phyloP scores from a whole-genome alignment of 2,329 filamentous ascomycete species.

The Erysiphe pisi region DNA sequence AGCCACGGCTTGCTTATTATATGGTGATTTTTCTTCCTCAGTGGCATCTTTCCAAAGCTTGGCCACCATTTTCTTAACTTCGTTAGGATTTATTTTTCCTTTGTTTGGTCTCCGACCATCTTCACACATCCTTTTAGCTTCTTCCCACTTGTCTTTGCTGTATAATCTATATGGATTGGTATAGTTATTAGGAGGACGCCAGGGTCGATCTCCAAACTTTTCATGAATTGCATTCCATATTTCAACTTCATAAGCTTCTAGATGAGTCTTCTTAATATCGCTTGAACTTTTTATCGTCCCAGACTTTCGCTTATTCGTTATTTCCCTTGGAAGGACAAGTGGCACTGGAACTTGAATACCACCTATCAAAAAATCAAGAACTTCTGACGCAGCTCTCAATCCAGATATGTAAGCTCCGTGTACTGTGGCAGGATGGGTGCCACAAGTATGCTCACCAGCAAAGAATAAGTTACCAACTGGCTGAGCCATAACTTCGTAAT shows the following conservation, averaged over 20 bases:
- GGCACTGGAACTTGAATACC: slow-evolving; percentile 67
- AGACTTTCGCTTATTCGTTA: slow-evolving; percentile 46
- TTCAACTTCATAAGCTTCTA: slow-evolving; percentile 48
- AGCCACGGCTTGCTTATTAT: slow-evolving; percentile 59
- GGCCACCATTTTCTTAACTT: slow-evolving; percentile 74
- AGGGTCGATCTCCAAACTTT: slow-evolving; percentile 62
- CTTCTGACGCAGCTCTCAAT: slow-evolving; percentile 74
- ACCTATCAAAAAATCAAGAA: slow-evolving; percentile 69
- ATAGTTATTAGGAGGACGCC: slow-evolving; percentile 59
- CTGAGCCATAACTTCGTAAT: slow-evolving; percentile 86
- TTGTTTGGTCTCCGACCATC: slow-evolving; percentile 54
- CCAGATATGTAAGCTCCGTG: slow-evolving; percentile 95
- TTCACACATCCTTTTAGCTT: slow-evolving; percentile 49
- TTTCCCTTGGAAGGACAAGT: slow-evolving; percentile 57
- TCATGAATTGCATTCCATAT: slow-evolving; percentile 45
- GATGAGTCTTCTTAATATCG: slow-evolving; percentile 44
- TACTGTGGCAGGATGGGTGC: slow-evolving; percentile 90
- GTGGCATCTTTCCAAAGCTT: slow-evolving; percentile 79
- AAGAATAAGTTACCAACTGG: slow-evolving; percentile 83
- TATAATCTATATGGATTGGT: slow-evolving; percentile 84
- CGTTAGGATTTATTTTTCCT: slow-evolving; percentile 59
- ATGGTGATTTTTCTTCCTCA: slow-evolving; percentile 62
- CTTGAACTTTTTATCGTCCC: slow-evolving; percentile 37
- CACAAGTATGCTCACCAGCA: slow-evolving; percentile 91
- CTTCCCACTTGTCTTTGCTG: slow-evolving; percentile 66